A percentile compares a stretch with the other conserved stretches of the same genome.
These are phyloP conservation scores for Exutisphaerella laricina DNA, from an alignment of 2,329 filamentous ascomycete genomes.

Conservation along the genomic window DNA sequence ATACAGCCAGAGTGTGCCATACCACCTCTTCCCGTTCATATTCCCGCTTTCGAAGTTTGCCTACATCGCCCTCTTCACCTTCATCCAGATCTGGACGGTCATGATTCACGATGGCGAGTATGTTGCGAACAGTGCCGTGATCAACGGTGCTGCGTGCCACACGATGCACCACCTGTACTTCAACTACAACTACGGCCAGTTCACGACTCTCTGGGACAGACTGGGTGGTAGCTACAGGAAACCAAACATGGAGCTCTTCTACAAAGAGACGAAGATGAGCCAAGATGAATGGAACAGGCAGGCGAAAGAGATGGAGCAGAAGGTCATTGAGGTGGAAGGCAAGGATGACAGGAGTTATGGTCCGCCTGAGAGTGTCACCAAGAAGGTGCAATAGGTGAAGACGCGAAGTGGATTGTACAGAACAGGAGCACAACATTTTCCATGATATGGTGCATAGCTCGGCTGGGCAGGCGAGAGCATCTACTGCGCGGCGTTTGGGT, in stretches of 20 bases:
- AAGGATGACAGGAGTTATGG: slow-evolving; percentile 44
- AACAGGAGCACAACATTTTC: slow-evolving; percentile 3
- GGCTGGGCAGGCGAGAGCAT: neutral
- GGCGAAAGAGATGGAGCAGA: slow-evolving; percentile 66
- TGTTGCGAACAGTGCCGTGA: slow-evolving; percentile 78
- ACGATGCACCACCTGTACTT: slow-evolving; percentile 84
- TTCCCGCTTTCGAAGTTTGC: slow-evolving; percentile 90
- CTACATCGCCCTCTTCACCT: slow-evolving; percentile 78
- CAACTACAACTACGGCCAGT: slow-evolving; percentile 92
- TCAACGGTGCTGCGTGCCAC: slow-evolving; percentile 94
- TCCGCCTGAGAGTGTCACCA: slow-evolving; percentile 19
- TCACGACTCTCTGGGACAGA: slow-evolving; percentile 87
- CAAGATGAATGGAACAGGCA: slow-evolving; percentile 74
- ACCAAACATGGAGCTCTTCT: slow-evolving; percentile 80
- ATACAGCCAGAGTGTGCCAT: slow-evolving; percentile 80
- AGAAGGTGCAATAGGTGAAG: slow-evolving; percentile 35
- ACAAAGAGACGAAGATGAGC: slow-evolving; percentile 79
- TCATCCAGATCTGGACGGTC: slow-evolving; percentile 96
- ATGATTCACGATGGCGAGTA: slow-evolving; percentile 96
- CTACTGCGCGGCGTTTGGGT: neutral
- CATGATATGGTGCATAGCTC: neutral
- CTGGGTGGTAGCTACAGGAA: slow-evolving; percentile 79
- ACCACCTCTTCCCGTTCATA: slow-evolving; percentile 88
- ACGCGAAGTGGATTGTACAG: neutral
- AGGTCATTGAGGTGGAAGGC: slow-evolving; percentile 68